phyloP scores from a whole-genome alignment of 2,329 filamentous ascomycete genomes.

The Aspergillus novoparasiticus region DNA sequence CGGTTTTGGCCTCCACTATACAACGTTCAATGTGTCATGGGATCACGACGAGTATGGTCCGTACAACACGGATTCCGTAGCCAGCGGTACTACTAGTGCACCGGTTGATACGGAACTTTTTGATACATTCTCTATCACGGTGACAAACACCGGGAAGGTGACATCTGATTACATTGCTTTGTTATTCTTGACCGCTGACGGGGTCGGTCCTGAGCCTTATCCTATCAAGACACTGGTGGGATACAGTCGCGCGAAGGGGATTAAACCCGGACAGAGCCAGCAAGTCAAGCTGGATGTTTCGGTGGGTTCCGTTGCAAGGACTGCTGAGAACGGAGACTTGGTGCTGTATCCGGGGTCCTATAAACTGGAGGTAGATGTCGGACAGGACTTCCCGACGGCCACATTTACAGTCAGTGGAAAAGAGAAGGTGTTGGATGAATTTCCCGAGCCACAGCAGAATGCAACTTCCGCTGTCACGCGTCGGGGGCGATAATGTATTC shows the following conservation, averaged over 20 bases:
- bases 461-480: neutral
- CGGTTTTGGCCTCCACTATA: constrained; percentile 45
- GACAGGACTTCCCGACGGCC: neutral
- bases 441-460: neutral
- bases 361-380: constrained; percentile 8
- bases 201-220: constrained; percentile 36
- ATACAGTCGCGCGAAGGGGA: constrained; percentile 26
- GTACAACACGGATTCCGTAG: constrained; percentile 1
- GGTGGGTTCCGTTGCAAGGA: constrained; percentile 33
- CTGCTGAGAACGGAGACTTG: constrained; percentile 32
- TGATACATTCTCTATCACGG: constrained; percentile 27
- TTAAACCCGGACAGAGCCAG: constrained; percentile 21
- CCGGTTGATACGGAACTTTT: constrained; percentile 18
- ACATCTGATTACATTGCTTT: constrained; percentile 40
- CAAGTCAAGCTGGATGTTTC: constrained; percentile 30
- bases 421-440: neutral
- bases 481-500: neutral
- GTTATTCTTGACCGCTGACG: constrained; percentile 31
- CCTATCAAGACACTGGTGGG: constrained; percentile 39
- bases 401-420: neutral
- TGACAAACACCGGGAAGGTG: constrained; percentile 34
- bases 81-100: neutral
- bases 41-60: neutral
- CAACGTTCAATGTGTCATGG: constrained; percentile 32
- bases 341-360: constrained; percentile 40